phyloP scores from a whole-genome alignment of 2,329 filamentous ascomycete species.

The Scedosporium aurantiacum region DNA sequence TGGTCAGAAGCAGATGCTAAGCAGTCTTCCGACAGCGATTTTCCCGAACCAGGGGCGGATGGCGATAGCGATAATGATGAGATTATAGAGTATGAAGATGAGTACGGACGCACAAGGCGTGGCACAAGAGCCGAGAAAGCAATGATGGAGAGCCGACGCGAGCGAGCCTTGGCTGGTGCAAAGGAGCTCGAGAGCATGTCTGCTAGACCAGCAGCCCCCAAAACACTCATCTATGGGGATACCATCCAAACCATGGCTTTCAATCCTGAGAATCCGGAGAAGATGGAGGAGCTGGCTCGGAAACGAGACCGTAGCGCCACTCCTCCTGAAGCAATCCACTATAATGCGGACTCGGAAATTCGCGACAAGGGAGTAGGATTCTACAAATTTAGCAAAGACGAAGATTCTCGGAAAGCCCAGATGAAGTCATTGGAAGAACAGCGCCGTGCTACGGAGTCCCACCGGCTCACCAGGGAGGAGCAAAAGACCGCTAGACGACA shows the following conservation, averaged over 20 bases:
- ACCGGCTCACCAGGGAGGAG: slow-evolving; percentile 39
- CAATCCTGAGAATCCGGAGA: slow-evolving; percentile 56
- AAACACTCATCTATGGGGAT: slow-evolving; percentile 72
- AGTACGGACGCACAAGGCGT: slow-evolving; percentile 73
- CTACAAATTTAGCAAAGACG: slow-evolving; percentile 76
- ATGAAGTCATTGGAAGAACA: slow-evolving; percentile 65
- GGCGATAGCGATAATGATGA: slow-evolving; percentile 38
- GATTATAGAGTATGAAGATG: slow-evolving; percentile 78
- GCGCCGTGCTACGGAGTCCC: slow-evolving; percentile 55
- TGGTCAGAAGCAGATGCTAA: slow-evolving; percentile 61
- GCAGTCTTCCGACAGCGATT: slow-evolving; percentile 25
- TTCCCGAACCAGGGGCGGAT: slow-evolving; percentile 11
- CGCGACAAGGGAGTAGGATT: slow-evolving; percentile 84
- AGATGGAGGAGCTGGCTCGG: slow-evolving; percentile 69
- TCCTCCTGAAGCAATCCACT: slow-evolving; percentile 71
- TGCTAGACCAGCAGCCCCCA: slow-evolving; percentile 55
- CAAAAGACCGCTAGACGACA: slow-evolving; percentile 46
- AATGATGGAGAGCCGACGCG: slow-evolving; percentile 45
- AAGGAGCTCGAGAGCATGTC: slow-evolving; percentile 58
- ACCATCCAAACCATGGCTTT: slow-evolving; percentile 77
- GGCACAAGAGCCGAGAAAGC: slow-evolving; percentile 61
- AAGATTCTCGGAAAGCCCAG: slow-evolving; percentile 52
- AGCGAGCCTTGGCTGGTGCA: slow-evolving; percentile 40
- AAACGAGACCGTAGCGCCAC: slow-evolving; percentile 72
- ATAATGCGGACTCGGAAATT: slow-evolving; percentile 75